Conservation (phyloP, 2,329 filamentous ascomycete species). For the Aspergillus sojae region DNA sequence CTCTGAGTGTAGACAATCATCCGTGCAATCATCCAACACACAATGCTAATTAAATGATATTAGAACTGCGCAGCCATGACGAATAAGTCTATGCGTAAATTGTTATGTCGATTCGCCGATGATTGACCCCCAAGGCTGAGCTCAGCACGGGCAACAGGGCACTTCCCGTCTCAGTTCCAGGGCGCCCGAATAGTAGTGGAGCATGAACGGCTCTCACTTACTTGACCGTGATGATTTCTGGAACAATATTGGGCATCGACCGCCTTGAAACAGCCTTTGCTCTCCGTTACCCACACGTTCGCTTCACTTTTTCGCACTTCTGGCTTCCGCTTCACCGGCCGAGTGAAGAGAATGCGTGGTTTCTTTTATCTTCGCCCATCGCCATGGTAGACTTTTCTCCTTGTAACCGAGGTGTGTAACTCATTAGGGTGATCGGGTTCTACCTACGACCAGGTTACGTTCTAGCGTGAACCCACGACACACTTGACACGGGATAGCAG, state of each 20-base stretch:
- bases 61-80: neutral
- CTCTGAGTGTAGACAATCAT: neutral
- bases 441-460: neutral
- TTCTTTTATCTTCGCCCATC: conserved; percentile 8
- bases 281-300: neutral
- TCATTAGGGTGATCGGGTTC: neutral
- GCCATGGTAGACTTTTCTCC: neutral
- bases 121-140: neutral
- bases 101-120: neutral
- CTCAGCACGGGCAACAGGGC: conserved; percentile 7
- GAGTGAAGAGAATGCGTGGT: neutral
- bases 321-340: neutral
- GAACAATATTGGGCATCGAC: neutral
- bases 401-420: conserved; percentile 1
- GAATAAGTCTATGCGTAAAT: neutral
- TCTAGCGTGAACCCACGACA: neutral
- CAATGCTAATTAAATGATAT: neutral
- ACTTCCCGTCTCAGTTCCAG: conserved; percentile 2
- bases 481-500: neutral
- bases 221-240: neutral
- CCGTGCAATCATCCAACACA: neutral
- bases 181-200: conserved; percentile 1
- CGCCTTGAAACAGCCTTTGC: conserved; percentile 6
- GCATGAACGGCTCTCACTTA: neutral
- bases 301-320: conserved; percentile 4